Base-by-base conservation (phyloP, 345 rosid species). In the Salix arbutifolia region DNA sequence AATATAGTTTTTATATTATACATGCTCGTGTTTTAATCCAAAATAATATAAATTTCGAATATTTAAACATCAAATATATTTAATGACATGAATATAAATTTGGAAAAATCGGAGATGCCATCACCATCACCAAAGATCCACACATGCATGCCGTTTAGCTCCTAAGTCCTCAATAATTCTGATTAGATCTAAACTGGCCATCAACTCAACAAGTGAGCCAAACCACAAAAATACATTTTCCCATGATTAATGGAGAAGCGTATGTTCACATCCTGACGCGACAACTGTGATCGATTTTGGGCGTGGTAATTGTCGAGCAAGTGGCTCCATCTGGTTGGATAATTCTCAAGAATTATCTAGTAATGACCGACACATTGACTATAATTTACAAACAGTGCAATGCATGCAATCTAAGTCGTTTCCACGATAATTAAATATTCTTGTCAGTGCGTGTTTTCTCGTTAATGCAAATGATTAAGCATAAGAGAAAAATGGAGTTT, bases 401-500 rank as follows among this genome's bases (percentile, higher is more conserved):
- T 58, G 6, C 62, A 58, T n/a, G 62, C 62, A 58, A 58, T 23
- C 62, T 3, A n/a, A 58, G 62, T 58, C 62, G 23, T 11, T 4
- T 3, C 62, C 62, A 23, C 28, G 25, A 37, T 14, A 4, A 40
- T 74, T 70, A 65, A 68, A 72, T 38, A 31, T 62, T 14, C 18
- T 21, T 8, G 25, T 53, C 25, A 25, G 53, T 68, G 58, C 26
- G 18, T 66, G 72, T 37, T 75, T 72, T 78, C 71, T 33, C 60
- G 25, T 69, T 60, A 79, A 69, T 67, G 79, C 76, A 56, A 75
- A 80, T 74, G 74, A 76, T 81, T 76, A 83, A 56, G 64, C 77
- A 58, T 75, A 40, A 44, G 25, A 46, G 26, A 58, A 46, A 28
- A 67, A 60, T 65, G 61, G 31, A 40, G 71, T 11, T 62, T 76